phyloP scores from a whole-genome alignment of 2,329 filamentous ascomycete species.

The Aspergillus novoparasiticus region DNA sequence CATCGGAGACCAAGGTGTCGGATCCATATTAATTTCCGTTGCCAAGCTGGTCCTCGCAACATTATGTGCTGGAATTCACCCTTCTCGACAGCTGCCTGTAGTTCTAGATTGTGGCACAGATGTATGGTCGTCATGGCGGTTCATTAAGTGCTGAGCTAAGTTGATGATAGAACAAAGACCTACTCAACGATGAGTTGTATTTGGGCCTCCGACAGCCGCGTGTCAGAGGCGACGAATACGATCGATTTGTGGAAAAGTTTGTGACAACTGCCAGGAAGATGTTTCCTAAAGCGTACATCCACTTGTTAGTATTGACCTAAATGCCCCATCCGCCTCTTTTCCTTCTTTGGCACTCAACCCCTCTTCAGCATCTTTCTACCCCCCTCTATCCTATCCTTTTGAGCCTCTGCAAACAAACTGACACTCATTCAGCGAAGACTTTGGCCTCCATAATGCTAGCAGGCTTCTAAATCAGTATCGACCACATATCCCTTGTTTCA shows the following conservation, averaged over 20 bases:
- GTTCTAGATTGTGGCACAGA: conserved; percentile 85
- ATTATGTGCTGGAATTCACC: conserved; percentile 83
- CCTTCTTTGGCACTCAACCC: background rate
- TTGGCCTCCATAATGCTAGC: conserved; percentile 75
- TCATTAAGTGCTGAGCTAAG: background rate
- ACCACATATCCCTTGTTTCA: conserved; percentile 77
- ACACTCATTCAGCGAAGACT: conserved; percentile 64
- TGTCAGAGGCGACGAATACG: conserved; percentile 71
- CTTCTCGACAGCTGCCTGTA: conserved; percentile 74
- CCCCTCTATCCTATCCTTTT: too few relatives aligned
- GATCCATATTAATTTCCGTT: conserved; percentile 79
- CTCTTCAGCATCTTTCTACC: background rate
- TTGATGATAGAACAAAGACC: conserved; percentile 61
- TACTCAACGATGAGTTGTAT: conserved; percentile 77
- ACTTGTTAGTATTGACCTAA: conserved; percentile 58
- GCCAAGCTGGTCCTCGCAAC: conserved; percentile 84
- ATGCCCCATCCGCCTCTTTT: background rate
- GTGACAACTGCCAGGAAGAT: conserved; percentile 67
- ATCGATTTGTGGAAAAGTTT: conserved; percentile 75
- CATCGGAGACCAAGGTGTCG: conserved; percentile 86
- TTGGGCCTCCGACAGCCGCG: conserved; percentile 71
- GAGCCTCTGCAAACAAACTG: background rate
- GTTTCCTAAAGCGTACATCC: conserved; percentile 80
- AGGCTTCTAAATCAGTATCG: conserved; percentile 77
- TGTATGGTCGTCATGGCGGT: conserved; percentile 33